A percentile compares a stretch with the other conserved stretches of the same genome.
These are phyloP conservation scores for Salix caprea DNA, from an alignment of 345 rosid genomes.

Conservation along the genomic window DNA sequence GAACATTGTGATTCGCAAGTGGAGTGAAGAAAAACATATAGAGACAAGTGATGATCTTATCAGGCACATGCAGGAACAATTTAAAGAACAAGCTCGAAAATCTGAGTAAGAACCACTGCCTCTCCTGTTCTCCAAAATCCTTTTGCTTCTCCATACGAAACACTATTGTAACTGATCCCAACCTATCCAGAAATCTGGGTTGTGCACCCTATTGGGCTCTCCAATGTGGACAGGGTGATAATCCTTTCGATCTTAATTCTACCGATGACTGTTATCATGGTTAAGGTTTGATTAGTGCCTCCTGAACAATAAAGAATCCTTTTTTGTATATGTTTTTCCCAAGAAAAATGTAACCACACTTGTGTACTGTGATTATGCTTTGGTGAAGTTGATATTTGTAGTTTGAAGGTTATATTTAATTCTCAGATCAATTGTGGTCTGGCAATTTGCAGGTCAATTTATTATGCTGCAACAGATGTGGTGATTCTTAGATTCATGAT, in stretches of 20 bases:
- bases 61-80: constrained; percentile 96
- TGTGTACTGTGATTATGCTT: not conserved
- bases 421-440: constrained; percentile 23
- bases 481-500: constrained; percentile 95
- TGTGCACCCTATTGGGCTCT: not conserved
- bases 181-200: not conserved
- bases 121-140: constrained; percentile 1
- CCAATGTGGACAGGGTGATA: not conserved
- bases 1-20: constrained; percentile 94
- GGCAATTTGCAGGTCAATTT: constrained; percentile 82
- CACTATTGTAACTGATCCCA: constrained; percentile 5
- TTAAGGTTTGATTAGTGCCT: not conserved
- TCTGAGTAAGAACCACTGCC: constrained; percentile 73
- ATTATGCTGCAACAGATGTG: constrained; percentile 98
- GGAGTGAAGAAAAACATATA: constrained; percentile 69
- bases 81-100: constrained; percentile 95
- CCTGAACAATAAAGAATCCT: not conserved
- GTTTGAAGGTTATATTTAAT: not conserved
- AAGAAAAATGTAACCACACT: not conserved
- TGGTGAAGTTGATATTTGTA: not conserved
- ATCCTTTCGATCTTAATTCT: not conserved
- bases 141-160: constrained; percentile 1
- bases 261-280: not conserved
- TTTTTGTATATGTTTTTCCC: not conserved
- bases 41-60: constrained; percentile 97